Evolutionary conservation across 495 filamentous ascomycete genomes (phyloP).

Genomic region (Penicillium verhagenii): DNA sequence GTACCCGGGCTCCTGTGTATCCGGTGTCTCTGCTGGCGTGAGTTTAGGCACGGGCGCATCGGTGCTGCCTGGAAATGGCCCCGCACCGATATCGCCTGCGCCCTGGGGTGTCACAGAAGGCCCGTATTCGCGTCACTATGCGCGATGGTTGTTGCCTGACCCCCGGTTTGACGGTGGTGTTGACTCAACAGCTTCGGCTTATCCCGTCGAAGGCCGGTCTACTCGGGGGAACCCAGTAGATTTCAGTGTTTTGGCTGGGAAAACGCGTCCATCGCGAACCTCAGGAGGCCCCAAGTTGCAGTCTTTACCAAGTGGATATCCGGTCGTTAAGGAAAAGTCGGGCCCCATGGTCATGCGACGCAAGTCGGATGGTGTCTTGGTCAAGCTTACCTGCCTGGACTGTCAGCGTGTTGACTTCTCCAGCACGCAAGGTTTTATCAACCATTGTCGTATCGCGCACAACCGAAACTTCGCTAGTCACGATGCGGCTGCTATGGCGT

Average conservation of each 20-base stretch:
- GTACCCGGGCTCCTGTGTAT: constrained; percentile 67
- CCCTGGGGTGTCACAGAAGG: constrained; percentile 89
- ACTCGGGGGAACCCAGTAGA: constrained; percentile 73
- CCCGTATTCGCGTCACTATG: constrained; percentile 91
- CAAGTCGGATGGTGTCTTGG: constrained; percentile 57
- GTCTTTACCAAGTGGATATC: constrained; percentile 69
- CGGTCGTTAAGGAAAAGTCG: constrained; percentile 63
- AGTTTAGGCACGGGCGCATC: constrained; percentile 69
- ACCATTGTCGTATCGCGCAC: constrained; percentile 96
- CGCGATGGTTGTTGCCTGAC: constrained; percentile 89
- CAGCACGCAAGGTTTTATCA: constrained; percentile 96
- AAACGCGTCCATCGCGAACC: constrained; percentile 62
- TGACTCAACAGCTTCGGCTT: constrained; percentile 34
- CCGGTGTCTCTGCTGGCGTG: constrained; percentile 61
- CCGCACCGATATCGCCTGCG: constrained; percentile 62
- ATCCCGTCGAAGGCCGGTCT: constrained; percentile 58
- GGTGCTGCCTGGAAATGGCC: constrained; percentile 55
- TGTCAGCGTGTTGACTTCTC: constrained; percentile 88
- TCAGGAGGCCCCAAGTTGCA: constrained; percentile 62
- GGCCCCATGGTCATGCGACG: constrained; percentile 61
- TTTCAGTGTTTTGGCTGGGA: constrained; percentile 50
- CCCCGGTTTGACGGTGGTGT: constrained; percentile 72
- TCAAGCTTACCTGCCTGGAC: constrained; percentile 85
- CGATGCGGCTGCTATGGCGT: constrained; percentile 87
- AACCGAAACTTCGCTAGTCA: constrained; percentile 88